These are phyloP conservation scores for Hyphochytrium catenoides DNA, from an alignment of 352 stramenopile species.

Conservation along the genomic window DNA sequence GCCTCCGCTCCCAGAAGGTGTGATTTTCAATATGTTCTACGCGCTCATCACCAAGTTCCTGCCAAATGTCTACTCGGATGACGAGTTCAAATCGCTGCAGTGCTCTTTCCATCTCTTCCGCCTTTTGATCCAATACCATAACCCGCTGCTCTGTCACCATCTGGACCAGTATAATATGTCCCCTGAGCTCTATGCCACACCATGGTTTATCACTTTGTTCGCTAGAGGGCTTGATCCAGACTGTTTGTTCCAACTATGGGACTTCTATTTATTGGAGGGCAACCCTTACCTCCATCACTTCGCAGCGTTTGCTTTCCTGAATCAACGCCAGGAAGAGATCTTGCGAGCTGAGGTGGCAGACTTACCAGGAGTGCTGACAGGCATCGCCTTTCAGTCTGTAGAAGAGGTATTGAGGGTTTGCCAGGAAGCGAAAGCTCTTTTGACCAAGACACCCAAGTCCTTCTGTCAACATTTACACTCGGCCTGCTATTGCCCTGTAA, in stretches of 20 bases:
- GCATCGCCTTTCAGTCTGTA: slow-evolving; percentile 26
- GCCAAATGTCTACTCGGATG: slow-evolving; percentile 58
- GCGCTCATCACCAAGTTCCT: slow-evolving; percentile 64
- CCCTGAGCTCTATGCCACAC: slow-evolving; percentile 73
- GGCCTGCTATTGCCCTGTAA: slow-evolving; percentile 45
- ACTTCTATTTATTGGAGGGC: slow-evolving; percentile 67
- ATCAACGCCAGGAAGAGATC: slow-evolving; percentile 24
- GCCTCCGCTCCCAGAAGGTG: slow-evolving; percentile 19
- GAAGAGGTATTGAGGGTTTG: too few relatives aligned
- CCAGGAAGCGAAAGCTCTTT: slow-evolving; percentile 20
- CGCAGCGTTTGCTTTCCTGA: slow-evolving; percentile 52
- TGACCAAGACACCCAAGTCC: slow-evolving; percentile 32
- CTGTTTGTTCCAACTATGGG: slow-evolving; percentile 59
- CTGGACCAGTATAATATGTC: slow-evolving; percentile 72
- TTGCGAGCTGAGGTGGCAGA: slow-evolving; percentile 34
- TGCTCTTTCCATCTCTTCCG: slow-evolving; percentile 73
- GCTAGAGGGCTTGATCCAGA: slow-evolving; percentile 38
- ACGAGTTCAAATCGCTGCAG: slow-evolving; percentile 69
- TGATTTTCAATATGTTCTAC: slow-evolving; percentile 64
- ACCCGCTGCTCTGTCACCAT: slow-evolving; percentile 55
- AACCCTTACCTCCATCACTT: slow-evolving; percentile 67
- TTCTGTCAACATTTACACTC: slow-evolving; percentile 34
- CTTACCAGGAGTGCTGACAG: slow-evolving; percentile 49
- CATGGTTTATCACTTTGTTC: slow-evolving; percentile 83
- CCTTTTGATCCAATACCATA: slow-evolving; percentile 70